A percentile compares a stretch with the other conserved stretches of the same genome.
phyloP scores from a whole-genome alignment of 768 basidiomycete species.

The Lentinula detonsa region DNA sequence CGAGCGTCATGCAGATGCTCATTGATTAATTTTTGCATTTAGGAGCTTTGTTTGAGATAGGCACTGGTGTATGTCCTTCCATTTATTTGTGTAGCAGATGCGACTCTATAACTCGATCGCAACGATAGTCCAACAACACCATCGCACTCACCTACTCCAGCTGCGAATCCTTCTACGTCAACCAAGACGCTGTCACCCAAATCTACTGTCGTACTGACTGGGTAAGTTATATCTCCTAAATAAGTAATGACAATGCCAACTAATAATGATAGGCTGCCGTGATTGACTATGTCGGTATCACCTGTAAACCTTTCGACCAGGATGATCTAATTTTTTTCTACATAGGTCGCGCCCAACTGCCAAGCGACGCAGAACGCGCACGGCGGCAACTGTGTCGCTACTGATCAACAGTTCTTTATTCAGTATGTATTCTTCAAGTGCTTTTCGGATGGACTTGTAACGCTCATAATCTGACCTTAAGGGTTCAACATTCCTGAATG shows the following conservation, averaged over 20 bases:
- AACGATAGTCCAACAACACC: conserved; percentile 24
- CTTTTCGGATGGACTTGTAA: neutral
- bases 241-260: neutral
- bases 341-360: conserved; percentile 35
- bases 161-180: conserved; percentile 43
- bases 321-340: conserved; percentile 31
- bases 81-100: neutral
- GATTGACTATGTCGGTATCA: conserved; percentile 1
- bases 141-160: conserved; percentile 33
- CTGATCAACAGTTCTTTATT: conserved; percentile 41
- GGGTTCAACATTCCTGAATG: too few relatives aligned
- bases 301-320: conserved; percentile 6
- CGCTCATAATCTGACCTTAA: neutral
- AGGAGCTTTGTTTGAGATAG: conserved; percentile 25
- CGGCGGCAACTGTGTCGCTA: conserved; percentile 42
- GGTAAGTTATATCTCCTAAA: conserved; percentile 20
- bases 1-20: neutral
- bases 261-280: neutral
- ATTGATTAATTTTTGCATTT: conserved; percentile 5
- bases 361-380: conserved; percentile 44
- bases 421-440: conserved; percentile 27
- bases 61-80: conserved; percentile 19
- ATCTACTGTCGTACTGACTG: conserved; percentile 43
- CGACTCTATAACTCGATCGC: neutral
- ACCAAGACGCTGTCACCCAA: conserved; percentile 33